Percentiles rank a stretch among this genome's conserved stretches.
These are phyloP conservation scores for Lipomyces mesembrius DNA, from an alignment of 805 yeast species.

Conservation along the genomic window DNA sequence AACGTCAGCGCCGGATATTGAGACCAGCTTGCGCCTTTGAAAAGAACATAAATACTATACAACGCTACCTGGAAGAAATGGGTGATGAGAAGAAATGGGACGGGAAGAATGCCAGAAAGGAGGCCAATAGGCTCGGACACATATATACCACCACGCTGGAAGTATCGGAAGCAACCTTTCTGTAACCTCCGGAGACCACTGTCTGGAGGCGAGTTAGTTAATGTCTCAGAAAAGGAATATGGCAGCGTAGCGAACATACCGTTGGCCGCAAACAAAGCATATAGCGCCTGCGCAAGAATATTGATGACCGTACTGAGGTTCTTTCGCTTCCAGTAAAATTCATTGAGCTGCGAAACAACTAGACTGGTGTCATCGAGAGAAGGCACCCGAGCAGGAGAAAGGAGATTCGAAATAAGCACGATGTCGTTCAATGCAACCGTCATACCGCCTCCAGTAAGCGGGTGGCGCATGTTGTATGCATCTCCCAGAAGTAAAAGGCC, in stretches of 20 bases:
- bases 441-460: slow-evolving; percentile 99
- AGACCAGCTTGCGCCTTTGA: slow-evolving; percentile 21
- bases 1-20: slow-evolving; percentile 35
- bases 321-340: slow-evolving; percentile 81
- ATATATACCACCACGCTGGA: slow-evolving; percentile 81
- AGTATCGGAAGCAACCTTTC: slow-evolving; percentile 86
- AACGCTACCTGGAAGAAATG: slow-evolving; percentile 93
- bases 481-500: slow-evolving; percentile 90
- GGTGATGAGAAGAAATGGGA: slow-evolving; percentile 72
- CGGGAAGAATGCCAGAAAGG: slow-evolving; percentile 78
- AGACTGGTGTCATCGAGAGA: slow-evolving; percentile 62
- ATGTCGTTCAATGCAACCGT: slow-evolving; percentile 94
- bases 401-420: slow-evolving; percentile 63
- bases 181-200: slow-evolving; percentile 64
- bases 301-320: slow-evolving; percentile 81
- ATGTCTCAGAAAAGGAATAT: not conserved
- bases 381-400: slow-evolving; percentile 59
- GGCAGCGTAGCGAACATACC: slow-evolving; percentile 28
- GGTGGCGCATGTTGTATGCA: slow-evolving; percentile 96
- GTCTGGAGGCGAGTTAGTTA: slow-evolving; percentile 8
- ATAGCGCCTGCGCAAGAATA: slow-evolving; percentile 87
- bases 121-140: slow-evolving; percentile 79
- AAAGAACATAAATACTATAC: slow-evolving; percentile 59
- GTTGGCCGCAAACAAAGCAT: slow-evolving; percentile 88
- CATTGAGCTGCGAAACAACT: slow-evolving; percentile 60